These are phyloP conservation scores for Stellera chamaejasme DNA, from an alignment of 345 rosid species.

Conservation along the genomic window DNA sequence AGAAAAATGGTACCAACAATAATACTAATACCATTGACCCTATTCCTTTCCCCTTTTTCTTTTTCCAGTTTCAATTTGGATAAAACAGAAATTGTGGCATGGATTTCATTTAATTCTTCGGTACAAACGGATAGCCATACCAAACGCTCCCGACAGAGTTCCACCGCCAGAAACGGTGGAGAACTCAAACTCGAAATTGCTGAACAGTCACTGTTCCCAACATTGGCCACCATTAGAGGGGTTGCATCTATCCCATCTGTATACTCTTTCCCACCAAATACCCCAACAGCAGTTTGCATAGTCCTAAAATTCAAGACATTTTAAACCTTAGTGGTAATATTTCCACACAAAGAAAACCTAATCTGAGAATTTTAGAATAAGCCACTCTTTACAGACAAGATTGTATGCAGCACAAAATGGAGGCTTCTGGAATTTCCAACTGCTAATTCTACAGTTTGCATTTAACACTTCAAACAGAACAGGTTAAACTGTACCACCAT, in stretches of 20 bases:
- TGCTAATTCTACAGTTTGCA: too few relatives aligned
- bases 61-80: too few relatives aligned
- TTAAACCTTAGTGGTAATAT: not conserved
- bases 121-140: constrained; percentile 23
- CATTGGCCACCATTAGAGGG: constrained; percentile 14
- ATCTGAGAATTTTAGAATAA: not conserved
- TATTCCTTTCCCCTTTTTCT: too few relatives aligned
- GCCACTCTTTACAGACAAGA: too few relatives aligned
- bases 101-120: not conserved
- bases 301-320: constrained; percentile 29
- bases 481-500: too few relatives aligned
- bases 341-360: not conserved
- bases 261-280: constrained; percentile 37
- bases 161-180: constrained; percentile 61
- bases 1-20: too few relatives aligned
- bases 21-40: too few relatives aligned
- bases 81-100: too few relatives aligned
- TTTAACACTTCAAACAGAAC: too few relatives aligned
- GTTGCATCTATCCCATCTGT: constrained; percentile 13
- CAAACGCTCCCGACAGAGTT: constrained; percentile 68
- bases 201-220: constrained; percentile 12
- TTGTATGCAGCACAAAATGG: too few relatives aligned
- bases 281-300: constrained; percentile 71
- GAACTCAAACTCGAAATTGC: constrained; percentile 19
- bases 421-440: too few relatives aligned